Percentiles rank a stretch among this genome's conserved stretches.
Conservation (phyloP, 371 early-diverging fungal genomes). For the Chytridium lagenaria region DNA sequence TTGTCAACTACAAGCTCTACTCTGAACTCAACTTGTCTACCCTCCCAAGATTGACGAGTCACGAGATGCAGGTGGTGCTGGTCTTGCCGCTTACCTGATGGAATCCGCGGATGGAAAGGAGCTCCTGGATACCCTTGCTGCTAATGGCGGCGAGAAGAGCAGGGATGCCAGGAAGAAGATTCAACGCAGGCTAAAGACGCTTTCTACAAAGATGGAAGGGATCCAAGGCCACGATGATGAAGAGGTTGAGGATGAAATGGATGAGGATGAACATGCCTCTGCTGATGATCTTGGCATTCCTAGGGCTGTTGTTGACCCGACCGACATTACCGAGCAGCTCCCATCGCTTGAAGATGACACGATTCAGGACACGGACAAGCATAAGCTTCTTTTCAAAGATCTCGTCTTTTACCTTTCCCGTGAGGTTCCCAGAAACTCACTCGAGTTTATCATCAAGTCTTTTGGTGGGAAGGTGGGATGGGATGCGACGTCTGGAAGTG, state of each 20-base stretch:
- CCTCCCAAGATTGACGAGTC: constrained; percentile 81
- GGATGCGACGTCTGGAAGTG: constrained; percentile 79
- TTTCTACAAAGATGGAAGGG: constrained; percentile 51
- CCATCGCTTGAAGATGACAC: constrained; percentile 37
- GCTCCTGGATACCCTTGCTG: constrained; percentile 43
- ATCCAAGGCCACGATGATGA: constrained; percentile 31
- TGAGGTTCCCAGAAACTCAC: constrained; percentile 91
- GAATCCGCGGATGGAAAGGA: constrained; percentile 52
- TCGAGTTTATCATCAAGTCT: constrained; percentile 88
- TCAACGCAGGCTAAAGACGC: constrained; percentile 54
- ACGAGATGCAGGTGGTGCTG: constrained; percentile 71
- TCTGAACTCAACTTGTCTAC: constrained; percentile 80
- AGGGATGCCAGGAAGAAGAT: constrained; percentile 48
- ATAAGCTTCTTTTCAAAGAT: constrained; percentile 71
- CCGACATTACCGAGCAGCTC: constrained; percentile 41
- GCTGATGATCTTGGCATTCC: constrained; percentile 23
- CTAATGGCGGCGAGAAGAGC: constrained; percentile 7
- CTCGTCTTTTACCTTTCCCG: constrained; percentile 88
- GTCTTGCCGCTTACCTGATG: constrained; percentile 73
- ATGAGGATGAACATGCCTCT: constrained; percentile 28
- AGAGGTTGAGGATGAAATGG: constrained; percentile 41
- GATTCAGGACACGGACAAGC: constrained; percentile 2
- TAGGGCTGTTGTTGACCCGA: constrained; percentile 33
- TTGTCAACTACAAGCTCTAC: constrained; percentile 93
- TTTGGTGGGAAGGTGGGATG: constrained; percentile 93